Conservation (phyloP, 2,329 filamentous ascomycete genomes). For the Fonsecaea pugnacius region DNA sequence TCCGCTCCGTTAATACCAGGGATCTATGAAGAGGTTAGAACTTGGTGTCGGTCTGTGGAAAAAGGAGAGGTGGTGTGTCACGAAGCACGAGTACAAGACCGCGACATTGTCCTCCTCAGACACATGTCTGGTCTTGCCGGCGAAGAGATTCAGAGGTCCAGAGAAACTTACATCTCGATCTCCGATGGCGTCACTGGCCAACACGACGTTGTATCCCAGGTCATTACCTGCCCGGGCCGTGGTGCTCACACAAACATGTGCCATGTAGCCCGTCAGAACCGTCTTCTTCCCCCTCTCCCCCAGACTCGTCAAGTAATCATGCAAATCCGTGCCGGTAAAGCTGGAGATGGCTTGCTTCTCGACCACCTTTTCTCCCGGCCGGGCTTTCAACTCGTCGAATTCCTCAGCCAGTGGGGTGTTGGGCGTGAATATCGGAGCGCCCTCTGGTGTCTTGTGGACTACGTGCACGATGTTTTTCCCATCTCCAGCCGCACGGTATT, state of each 20-base stretch:
- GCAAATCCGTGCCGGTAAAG: conserved; percentile 65
- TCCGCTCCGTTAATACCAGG: conserved; percentile 63
- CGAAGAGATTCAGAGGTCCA: not conserved
- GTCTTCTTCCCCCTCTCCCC: conserved; percentile 58
- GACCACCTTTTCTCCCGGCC: conserved; percentile 61
- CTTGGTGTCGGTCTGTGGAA: not conserved
- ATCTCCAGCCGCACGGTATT: conserved; percentile 55
- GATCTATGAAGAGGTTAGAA: conserved; percentile 45
- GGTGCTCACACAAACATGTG: conserved; percentile 67
- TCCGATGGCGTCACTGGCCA: conserved; percentile 66
- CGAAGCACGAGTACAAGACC: not conserved
- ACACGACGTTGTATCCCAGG: conserved; percentile 65
- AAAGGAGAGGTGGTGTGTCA: not conserved
- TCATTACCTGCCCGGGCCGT: conserved; percentile 66
- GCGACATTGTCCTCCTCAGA: not conserved
- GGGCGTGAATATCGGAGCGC: conserved; percentile 69
- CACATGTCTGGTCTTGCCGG: not conserved
- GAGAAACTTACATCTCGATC: conserved; percentile 55
- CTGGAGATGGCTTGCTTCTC: conserved; percentile 62
- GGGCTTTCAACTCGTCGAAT: conserved; percentile 63
- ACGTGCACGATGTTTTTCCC: conserved; percentile 63
- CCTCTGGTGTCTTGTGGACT: conserved; percentile 62
- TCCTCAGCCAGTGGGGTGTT: conserved; percentile 63
- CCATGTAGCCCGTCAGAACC: conserved; percentile 56
- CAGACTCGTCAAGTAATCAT: conserved; percentile 57